Evolutionary conservation across 306 rosid genomes (phyloP), one percentile per base, ranked within the genome.

Genomic region (Acacia crassicarpa): DNA sequence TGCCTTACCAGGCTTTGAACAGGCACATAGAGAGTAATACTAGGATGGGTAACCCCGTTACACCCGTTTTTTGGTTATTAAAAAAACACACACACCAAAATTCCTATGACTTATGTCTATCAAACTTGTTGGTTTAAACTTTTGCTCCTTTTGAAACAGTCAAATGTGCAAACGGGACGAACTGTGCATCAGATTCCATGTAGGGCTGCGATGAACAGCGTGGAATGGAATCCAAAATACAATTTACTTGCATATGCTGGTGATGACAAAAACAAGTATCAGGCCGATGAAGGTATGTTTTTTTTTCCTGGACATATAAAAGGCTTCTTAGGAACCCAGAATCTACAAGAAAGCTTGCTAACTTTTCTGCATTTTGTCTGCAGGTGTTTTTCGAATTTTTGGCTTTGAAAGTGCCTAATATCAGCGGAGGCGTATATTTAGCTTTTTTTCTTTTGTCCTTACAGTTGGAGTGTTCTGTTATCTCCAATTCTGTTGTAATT

Each of bases 161-260:
- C 99, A 2, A 95, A 91, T 81, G 88, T 91, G 78, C 88, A 88
- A 63, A 88, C 94, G 19, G 98, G 98, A 77, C 88, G 91, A 85
- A 91, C 97, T 1, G 91, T 93, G 53, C 98, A 93, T 87, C 98
- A 93, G 80, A 95, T 95, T 87, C 91, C 95, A 11, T 95, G 97
- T 30, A 92, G 95, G 80, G 98, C 97, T 67, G 99, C 99, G n/a
- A 93, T 91, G 98, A 95, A 95, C 85, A 95, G 97, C 35, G 98
- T 95, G 79, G 99, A 95, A 78, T 95, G 98, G 98, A 93, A 93
- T 90, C 99, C 99, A 1, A 95, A 89, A n/a, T 85, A 71, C 83
- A 93, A 95, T 80, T 88, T 95, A 72, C 98, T 95, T 77, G 99
- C 95, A 5, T 95, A 90, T 87, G 99, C 99, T 30, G 99, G 99